Conservation (phyloP, 1,284 basidiomycete genomes). For the Cutaneotrichosporon daszewskae region DNA sequence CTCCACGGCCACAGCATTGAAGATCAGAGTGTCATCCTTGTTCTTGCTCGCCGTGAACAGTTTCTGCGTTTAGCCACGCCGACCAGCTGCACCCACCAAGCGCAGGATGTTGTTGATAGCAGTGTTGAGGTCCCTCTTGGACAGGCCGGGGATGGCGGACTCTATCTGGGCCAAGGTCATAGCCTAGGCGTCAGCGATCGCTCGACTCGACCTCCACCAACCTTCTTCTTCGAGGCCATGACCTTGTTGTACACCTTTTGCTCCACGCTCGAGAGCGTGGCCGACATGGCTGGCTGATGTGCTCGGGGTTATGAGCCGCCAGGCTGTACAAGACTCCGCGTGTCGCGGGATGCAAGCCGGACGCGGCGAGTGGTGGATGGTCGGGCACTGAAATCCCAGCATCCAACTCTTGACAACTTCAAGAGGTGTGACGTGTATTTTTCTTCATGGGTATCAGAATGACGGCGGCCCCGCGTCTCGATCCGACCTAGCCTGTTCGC, state of each 20-base stretch:
- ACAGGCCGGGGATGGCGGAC: constrained; percentile 23
- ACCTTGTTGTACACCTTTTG: constrained; percentile 46
- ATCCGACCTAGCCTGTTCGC: too few relatives aligned
- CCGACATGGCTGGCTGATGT: constrained; percentile 19
- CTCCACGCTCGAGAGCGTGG: constrained; percentile 34
- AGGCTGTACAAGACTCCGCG: too few relatives aligned
- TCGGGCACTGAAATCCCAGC: too few relatives aligned
- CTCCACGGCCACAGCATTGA: constrained; percentile 28
- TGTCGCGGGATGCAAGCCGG: too few relatives aligned
- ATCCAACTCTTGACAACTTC: too few relatives aligned
- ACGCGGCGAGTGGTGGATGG: too few relatives aligned
- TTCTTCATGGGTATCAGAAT: too few relatives aligned
- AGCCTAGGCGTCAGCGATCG: constrained; percentile 14
- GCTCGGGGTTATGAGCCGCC: too few relatives aligned
- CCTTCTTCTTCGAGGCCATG: constrained; percentile 37
- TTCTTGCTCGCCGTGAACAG: constrained; percentile 19
- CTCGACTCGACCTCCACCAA: constrained; percentile 6
- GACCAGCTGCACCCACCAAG: constrained; percentile 14
- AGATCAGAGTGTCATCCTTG: constrained; percentile 22
- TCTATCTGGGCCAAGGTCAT: constrained; percentile 28
- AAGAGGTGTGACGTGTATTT: too few relatives aligned
- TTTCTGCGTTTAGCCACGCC: constrained; percentile 11
- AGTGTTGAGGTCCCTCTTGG: constrained; percentile 20
- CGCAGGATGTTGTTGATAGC: constrained; percentile 21
- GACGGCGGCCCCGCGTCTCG: too few relatives aligned